Evolutionary conservation across 352 stramenopile genomes (phyloP), one percentile per base, ranked within the genome.

Genomic region (Aphanomyces cochlioides): DNA sequence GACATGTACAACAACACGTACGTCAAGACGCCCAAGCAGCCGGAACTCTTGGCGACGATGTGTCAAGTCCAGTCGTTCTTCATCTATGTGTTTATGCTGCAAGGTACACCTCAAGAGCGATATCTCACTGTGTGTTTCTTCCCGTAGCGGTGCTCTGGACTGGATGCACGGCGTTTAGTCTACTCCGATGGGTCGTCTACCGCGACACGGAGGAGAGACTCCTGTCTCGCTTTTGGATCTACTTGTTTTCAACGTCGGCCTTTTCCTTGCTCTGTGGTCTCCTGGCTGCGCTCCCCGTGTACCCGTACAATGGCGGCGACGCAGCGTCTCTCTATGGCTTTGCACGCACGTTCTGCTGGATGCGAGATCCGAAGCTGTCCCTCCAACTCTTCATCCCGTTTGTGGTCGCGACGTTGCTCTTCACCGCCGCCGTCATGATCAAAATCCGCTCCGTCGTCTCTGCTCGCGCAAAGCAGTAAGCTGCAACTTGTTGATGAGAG

Each of bases 131-230:
- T 39, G 53, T 17, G 12, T 12, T 40, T 17, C 10, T 34, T 7
- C 15, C 6, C 47, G 28, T 63, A 70, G 64, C 45, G 13, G 59
- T 47, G 19, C 8, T 85, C 41, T 94, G 86, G 82, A 82, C 86
- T 41, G 89, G 77, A 47, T 94, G 84, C 64, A 90, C 92, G 72
- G 79, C 82, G 7, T 92, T 87, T 74, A 92, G 92, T 56, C 74
- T 94, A 13, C 91, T 92, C 70, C 79, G 83, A 3, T 94, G 86
- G 86, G 87, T 92, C 54, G 81, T 86, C 13, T 80, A 78, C 15
- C 80, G 84, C 40, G 86, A 94, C 57, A 87, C 81, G 40, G 79
- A 89, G 54, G 83, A 84, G 13, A 91, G 82, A 41, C 75, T 83
- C 28, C 77, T 86, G 69, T 78, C 72, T 43, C 78, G 86, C 15